Evolutionary conservation across 495 filamentous ascomycete species (phyloP).

Genomic region (Neurospora sp.): DNA sequence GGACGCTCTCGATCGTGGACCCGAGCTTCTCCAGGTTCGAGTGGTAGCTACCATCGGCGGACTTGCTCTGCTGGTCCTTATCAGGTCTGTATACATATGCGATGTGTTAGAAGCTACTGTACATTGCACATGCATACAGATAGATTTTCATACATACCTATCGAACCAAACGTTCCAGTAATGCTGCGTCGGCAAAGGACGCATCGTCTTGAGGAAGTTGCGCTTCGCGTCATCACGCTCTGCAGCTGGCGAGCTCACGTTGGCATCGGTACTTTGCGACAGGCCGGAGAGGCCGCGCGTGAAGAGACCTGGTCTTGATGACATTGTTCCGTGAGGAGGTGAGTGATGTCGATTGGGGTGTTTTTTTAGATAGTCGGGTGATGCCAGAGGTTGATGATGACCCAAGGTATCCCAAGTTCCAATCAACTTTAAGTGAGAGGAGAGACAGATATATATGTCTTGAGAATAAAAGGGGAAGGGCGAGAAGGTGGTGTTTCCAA

Average conservation of each 20-base stretch:
- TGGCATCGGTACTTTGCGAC: constrained; percentile 38
- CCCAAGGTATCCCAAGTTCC: not conserved
- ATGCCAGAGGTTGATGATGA: not conserved
- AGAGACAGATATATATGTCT: not conserved
- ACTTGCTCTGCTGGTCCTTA: constrained; percentile 28
- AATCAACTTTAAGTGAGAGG: not conserved
- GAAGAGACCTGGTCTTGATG: constrained; percentile 40
- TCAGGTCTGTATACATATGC: not conserved
- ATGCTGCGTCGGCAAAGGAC: constrained; percentile 48
- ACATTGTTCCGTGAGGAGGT: constrained; percentile 23
- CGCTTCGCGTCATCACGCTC: constrained; percentile 50
- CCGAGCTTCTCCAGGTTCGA: constrained; percentile 57
- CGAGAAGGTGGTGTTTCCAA: not conserved
- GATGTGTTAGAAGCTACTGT: not conserved
- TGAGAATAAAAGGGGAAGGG: not conserved
- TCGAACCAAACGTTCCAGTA: constrained; percentile 54
- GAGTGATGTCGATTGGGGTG: not conserved
- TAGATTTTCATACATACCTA: constrained; percentile 23
- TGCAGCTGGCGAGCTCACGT: constrained; percentile 44
- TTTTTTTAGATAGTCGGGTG: not conserved
- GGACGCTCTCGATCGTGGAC: constrained; percentile 59
- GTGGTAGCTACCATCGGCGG: constrained; percentile 40
- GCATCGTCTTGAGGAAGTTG: constrained; percentile 50
- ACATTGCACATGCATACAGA: not conserved
- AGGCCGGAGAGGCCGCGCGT: constrained; percentile 44